Evolutionary conservation across 306 rosid genomes (phyloP).

Genomic region (Hippophae tibetana): DNA sequence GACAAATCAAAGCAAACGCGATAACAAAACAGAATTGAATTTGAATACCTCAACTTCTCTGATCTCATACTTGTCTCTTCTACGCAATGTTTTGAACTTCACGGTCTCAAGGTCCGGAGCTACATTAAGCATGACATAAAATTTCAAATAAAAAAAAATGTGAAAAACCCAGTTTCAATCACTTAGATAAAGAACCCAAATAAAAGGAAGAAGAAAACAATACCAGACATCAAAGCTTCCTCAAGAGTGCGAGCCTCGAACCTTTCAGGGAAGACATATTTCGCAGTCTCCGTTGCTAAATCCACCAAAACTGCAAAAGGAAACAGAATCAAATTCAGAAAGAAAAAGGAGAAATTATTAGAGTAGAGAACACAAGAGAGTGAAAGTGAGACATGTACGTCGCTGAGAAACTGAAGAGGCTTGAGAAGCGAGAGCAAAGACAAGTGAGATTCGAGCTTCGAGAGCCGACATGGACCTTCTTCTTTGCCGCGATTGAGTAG

Average conservation of each 20-base stretch:
- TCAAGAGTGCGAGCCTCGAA: conserved; percentile 73
- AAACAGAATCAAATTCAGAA: neutral
- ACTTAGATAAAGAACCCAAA: neutral
- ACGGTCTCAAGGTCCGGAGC: conserved; percentile 87
- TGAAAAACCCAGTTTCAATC: neutral
- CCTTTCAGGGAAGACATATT: conserved; percentile 66
- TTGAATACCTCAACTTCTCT: conserved; percentile 68
- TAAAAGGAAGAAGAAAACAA: neutral
- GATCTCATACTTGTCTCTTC: conserved; percentile 61
- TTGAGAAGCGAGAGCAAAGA: conserved; percentile 74
- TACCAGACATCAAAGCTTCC: conserved; percentile 83
- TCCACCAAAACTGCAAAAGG: conserved; percentile 44
- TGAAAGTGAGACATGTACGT: conserved; percentile 37
- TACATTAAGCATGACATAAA: conserved; percentile 20
- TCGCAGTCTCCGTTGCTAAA: conserved; percentile 54
- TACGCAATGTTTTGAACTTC: conserved; percentile 59
- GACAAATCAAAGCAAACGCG: neutral
- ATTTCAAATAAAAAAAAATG: neutral
- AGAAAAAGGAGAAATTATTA: conserved; percentile 1
- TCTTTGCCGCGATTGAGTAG: conserved; percentile 23
- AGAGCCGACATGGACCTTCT: conserved; percentile 44
- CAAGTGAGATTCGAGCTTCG: conserved; percentile 72
- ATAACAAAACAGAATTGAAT: conserved; percentile 1
- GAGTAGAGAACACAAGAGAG: neutral
- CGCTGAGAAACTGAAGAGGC: conserved; percentile 59